These are phyloP conservation scores for Cercospora citrullina DNA, from an alignment of 2,329 filamentous ascomycete genomes.

Conservation along the genomic window DNA sequence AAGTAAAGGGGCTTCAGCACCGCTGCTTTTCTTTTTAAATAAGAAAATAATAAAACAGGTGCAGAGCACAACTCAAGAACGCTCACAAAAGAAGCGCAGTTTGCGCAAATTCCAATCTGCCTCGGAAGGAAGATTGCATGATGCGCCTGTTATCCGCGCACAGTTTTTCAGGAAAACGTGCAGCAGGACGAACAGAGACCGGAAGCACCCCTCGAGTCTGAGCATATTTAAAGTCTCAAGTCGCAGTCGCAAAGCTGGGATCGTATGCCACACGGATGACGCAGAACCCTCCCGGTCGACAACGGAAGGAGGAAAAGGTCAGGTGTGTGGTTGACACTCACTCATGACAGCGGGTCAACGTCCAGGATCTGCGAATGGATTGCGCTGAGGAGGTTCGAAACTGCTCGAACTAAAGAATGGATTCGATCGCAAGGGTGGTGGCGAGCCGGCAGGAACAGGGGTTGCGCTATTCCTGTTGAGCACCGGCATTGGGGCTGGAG, in stretches of 20 bases:
- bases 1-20: slow-evolving; percentile 29
- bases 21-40: slow-evolving; percentile 15
- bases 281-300: slow-evolving; percentile 43
- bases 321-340: slow-evolving; percentile 40
- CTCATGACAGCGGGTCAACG: slow-evolving; percentile 43
- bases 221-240: slow-evolving; percentile 40
- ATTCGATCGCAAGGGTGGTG: slow-evolving; percentile 35
- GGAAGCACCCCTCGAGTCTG: slow-evolving; percentile 32
- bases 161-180: slow-evolving; percentile 9
- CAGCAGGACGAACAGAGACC: slow-evolving; percentile 26
- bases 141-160: slow-evolving; percentile 42
- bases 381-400: slow-evolving; percentile 29
- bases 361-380: slow-evolving; percentile 45
- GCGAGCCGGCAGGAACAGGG: slow-evolving; percentile 38
- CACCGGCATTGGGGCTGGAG: slow-evolving; percentile 46
- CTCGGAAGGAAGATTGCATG: slow-evolving; percentile 38
- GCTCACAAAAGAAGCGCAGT: slow-evolving; percentile 39
- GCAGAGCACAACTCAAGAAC: slow-evolving; percentile 41
- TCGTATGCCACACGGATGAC: slow-evolving; percentile 39
- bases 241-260: slow-evolving; percentile 31
- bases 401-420: slow-evolving; percentile 35
- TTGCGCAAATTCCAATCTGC: slow-evolving; percentile 37
- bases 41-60: slow-evolving; percentile 26
- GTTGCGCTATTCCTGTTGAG: slow-evolving; percentile 40
- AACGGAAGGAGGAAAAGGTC: slow-evolving; percentile 47